A percentile compares a stretch with the other conserved stretches of the same genome.
Conservation (phyloP, 192 early-diverging fungal species). For the Entophlyctis helioformis region DNA sequence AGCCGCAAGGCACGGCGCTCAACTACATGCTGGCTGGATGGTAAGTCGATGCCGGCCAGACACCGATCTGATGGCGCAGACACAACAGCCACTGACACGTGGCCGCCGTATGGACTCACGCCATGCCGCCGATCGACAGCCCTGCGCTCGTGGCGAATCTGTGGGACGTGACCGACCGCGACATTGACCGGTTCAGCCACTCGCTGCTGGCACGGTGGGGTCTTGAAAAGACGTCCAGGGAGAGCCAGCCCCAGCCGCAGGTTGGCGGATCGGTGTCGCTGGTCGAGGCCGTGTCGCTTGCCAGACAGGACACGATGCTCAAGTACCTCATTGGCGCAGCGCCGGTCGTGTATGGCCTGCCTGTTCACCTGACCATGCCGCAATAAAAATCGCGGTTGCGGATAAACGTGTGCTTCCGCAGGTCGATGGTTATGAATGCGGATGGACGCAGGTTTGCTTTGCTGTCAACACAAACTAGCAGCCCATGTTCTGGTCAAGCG, state of each 20-base stretch:
- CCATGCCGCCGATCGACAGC: slow-evolving; percentile 16
- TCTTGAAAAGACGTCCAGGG: slow-evolving; percentile 13
- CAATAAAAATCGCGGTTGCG: no score
- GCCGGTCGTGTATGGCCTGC: slow-evolving; percentile 88
- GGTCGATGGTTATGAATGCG: no score
- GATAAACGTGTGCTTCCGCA: no score
- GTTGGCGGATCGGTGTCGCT: no score
- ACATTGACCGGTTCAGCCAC: slow-evolving; percentile 82
- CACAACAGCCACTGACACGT: neutral
- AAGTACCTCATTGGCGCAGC: slow-evolving; percentile 83
- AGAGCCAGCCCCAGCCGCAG: neutral
- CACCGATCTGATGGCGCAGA: no score
- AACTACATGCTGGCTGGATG: slow-evolving; percentile 80
- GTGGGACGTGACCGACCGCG: slow-evolving; percentile 97
- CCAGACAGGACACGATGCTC: slow-evolving; percentile 63
- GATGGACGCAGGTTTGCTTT: no score
- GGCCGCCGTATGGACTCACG: neutral
- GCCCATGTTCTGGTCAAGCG: no score
- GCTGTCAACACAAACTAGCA: no score
- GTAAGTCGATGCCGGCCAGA: slow-evolving; percentile 14
- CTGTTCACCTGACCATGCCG: slow-evolving; percentile 35
- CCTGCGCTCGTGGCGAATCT: slow-evolving; percentile 83
- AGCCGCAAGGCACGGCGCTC: slow-evolving; percentile 70
- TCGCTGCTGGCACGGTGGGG: slow-evolving; percentile 63
- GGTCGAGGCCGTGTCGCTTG: slow-evolving; percentile 57